Conservation (phyloP, 1,284 basidiomycete genomes). For the Ceratobasidium papillatum region DNA sequence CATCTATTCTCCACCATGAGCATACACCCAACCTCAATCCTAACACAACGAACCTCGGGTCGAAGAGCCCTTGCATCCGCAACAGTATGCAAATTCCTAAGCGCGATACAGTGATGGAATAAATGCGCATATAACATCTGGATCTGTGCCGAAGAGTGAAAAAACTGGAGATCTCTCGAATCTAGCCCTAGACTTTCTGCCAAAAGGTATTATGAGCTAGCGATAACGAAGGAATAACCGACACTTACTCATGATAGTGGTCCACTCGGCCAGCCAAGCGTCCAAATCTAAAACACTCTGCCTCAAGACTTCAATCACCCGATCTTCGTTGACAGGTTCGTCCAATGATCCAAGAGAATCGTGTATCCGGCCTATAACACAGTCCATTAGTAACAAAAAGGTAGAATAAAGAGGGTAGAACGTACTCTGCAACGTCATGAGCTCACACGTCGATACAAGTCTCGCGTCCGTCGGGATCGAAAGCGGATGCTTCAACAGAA, state of each 20-base stretch:
- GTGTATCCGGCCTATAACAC: slow-evolving; percentile 42
- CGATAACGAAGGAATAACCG: not conserved
- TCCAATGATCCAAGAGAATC: slow-evolving; percentile 39
- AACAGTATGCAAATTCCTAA: slow-evolving; percentile 44
- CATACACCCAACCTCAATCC: not conserved
- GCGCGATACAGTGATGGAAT: slow-evolving; percentile 45
- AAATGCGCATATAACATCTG: slow-evolving; percentile 46
- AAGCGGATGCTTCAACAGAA: slow-evolving; percentile 45
- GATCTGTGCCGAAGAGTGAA: slow-evolving; percentile 45
- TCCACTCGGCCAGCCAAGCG: slow-evolving; percentile 46
- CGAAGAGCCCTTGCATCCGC: slow-evolving; percentile 43
- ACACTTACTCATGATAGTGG: slow-evolving; percentile 44
- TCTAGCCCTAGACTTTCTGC: slow-evolving; percentile 40
- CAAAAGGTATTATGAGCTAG: not conserved
- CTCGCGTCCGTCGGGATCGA: slow-evolving; percentile 45
- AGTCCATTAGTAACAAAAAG: not conserved
- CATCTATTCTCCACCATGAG: slow-evolving; percentile 35
- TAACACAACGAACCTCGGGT: slow-evolving; percentile 29
- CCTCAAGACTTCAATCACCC: slow-evolving; percentile 42
- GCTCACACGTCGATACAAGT: slow-evolving; percentile 46
- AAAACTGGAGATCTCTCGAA: slow-evolving; percentile 42
- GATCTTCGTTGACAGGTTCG: slow-evolving; percentile 41
- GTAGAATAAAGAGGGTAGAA: not conserved
- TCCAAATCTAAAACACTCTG: slow-evolving; percentile 44
- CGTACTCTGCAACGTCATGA: slow-evolving; percentile 46